Evolutionary conservation across 2,329 filamentous ascomycete genomes (phyloP), one percentile per base, ranked within the genome.

Genomic region (Talaromyces islandicus): DNA sequence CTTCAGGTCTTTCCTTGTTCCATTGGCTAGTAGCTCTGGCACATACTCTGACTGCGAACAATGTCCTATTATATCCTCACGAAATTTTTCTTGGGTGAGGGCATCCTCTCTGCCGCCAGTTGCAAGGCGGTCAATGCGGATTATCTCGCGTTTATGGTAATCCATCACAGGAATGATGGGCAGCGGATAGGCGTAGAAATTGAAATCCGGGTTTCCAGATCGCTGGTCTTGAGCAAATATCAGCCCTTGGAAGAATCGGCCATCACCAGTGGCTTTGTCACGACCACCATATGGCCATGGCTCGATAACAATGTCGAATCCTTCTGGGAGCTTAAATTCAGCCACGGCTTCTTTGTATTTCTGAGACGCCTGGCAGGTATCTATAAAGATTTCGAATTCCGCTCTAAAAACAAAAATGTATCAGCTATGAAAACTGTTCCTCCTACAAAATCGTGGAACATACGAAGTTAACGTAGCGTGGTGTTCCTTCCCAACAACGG

Each of bases 141-240:
- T 70, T 48, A 88, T 75, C 63, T 82, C 73, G 61, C 78, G 77
- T n/a, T 79, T 84, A 51, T 76, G 71, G 29, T 81, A 78, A 63
- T 88, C 83, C 79, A 88, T 82, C 27, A 88, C 87, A 0, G 72
- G 72, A 17, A 75, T 74, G 32, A 75, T 54, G 0, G 60, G 81
- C 69, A 88, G 72, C 0, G 85, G 85, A 64, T 83, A 86, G 2
- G 79, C 79, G 68, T 87, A 88, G 67, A 87, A 84, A 64, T 88
- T 88, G 1, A 83, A 80, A 67, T 88, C 83, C 2, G 70, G 71
- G 38, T 83, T 83, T 14, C 76, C 75, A 35, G 69, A 70, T 25
- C 66, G 66, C 27, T 65, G 68, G 54, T 75, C 69, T n/a, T 68
- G 69, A 0, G 81, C 82, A 64, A 84, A 84, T 65, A 80, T 82